phyloP scores from a whole-genome alignment of 805 yeast species.

The Geotrichum ghanense region DNA sequence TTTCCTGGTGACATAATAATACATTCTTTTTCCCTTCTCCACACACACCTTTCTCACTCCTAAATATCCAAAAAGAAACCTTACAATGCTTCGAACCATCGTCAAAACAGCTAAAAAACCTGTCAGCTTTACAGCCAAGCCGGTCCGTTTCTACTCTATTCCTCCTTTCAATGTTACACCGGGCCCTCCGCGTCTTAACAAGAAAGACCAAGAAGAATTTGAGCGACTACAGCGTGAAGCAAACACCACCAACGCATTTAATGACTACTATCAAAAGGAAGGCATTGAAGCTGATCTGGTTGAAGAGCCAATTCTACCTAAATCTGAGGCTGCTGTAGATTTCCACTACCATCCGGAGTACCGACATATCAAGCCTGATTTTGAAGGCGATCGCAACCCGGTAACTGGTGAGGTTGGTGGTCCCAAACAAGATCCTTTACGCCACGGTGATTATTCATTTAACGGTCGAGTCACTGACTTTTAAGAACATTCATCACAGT shows the following conservation, averaged over 20 bases:
- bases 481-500: slow-evolving; percentile 25
- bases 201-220: slow-evolving; percentile 82
- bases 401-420: slow-evolving; percentile 93
- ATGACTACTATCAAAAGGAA: slow-evolving; percentile 40
- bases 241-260: slow-evolving; percentile 51
- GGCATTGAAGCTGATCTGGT: slow-evolving; percentile 28
- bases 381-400: slow-evolving; percentile 90
- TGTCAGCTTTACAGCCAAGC: no score
- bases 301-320: slow-evolving; percentile 13
- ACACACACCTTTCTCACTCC: no score
- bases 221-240: slow-evolving; percentile 78
- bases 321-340: slow-evolving; percentile 35
- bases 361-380: slow-evolving; percentile 79
- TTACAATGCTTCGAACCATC: no score
- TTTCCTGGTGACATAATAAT: no score
- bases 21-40: no score
- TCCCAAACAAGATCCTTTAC: slow-evolving; percentile 92
- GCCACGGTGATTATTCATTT: slow-evolving; percentile 86
- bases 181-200: slow-evolving; percentile 65
- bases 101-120: no score
- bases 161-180: slow-evolving; percentile 19
- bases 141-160: no score
- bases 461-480: slow-evolving; percentile 96
- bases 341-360: slow-evolving; percentile 55
- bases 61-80: no score